Evolutionary conservation across 2,329 filamentous ascomycete genomes (phyloP), one percentile per base, ranked within the genome.

Genomic region (Aspergillus floridensis): DNA sequence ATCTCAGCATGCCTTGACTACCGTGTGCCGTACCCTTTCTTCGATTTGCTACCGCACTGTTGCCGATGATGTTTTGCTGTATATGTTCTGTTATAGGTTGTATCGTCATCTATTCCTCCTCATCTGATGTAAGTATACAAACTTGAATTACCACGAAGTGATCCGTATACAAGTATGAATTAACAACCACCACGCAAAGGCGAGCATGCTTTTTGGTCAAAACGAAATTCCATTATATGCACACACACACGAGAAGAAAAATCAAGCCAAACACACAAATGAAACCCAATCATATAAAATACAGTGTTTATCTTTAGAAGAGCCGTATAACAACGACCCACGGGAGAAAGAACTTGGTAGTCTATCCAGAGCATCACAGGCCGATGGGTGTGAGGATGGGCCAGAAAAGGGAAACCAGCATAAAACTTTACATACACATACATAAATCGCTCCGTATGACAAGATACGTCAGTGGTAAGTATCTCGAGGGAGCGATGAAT

Each of bases 211-310:
- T 19, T 19, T 44, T 16, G 11, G 14, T 44, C 16, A 19, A 35
- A n/a, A 44, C 16, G 11, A 62, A 52, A 59, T 63, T 67, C 66
- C 68, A 72, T 73, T 70, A 70, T 73, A 73, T 72, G 70, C 68
- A 72, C 72, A 72, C 70, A 73, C 32, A 35, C 70, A 73, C 32
- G 16, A 35, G 4, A 16, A 54, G 63, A 52, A 61, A 19, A 44
- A 44, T 2, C 26, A 29, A 44, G 38, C 38, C 55, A 61, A 46
- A 68, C 63, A 55, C 41, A 60, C 59, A 66, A 62, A 60, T 49
- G 59, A 68, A 63, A 65, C 61, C 64, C 62, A 62, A 59, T 65
- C 56, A 56, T 49, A 60, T 63, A 72, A 68, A 73, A 57, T 74
- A 74, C 71, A 74, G 49, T 57, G 63, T 65, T 60, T 59, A 59